These are phyloP conservation scores for Fusarium anthophilum DNA, from an alignment of 2,329 filamentous ascomycete genomes.

Conservation along the genomic window DNA sequence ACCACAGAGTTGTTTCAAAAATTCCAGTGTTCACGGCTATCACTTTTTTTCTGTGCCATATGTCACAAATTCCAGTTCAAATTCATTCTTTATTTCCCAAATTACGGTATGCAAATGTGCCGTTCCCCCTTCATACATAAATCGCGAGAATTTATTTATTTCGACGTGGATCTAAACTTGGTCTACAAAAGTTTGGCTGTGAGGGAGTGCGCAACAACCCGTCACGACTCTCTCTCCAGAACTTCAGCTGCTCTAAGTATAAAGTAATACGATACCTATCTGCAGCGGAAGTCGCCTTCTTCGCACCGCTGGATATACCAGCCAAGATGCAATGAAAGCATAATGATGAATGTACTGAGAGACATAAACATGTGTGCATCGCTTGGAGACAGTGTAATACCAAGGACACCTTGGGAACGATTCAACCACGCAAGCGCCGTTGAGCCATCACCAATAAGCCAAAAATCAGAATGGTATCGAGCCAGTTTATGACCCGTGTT, in stretches of 20 bases:
- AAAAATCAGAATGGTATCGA: conserved; percentile 32
- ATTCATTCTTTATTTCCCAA: not conserved
- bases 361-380: conserved; percentile 19
- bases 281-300: conserved; percentile 5
- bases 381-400: conserved; percentile 42
- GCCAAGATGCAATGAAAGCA: conserved; percentile 38
- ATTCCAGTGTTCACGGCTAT: not conserved
- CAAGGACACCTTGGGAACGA: conserved; percentile 36
- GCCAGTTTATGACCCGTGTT: conserved; percentile 12
- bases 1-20: not conserved
- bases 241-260: not conserved
- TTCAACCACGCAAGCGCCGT: conserved; percentile 31
- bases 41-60: not conserved
- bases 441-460: conserved; percentile 10
- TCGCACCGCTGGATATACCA: conserved; percentile 37
- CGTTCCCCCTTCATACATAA: not conserved
- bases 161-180: too few species aligned
- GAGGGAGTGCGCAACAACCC: not conserved
- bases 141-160: not conserved
- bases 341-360: not conserved
- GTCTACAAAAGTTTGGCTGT: not conserved
- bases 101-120: not conserved
- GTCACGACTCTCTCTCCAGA: not conserved
- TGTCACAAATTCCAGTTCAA: not conserved
- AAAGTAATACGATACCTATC: not conserved